These are phyloP conservation scores for Rhodotorula sp. DNA, from an alignment of 1,284 basidiomycete genomes.

Conservation along the genomic window DNA sequence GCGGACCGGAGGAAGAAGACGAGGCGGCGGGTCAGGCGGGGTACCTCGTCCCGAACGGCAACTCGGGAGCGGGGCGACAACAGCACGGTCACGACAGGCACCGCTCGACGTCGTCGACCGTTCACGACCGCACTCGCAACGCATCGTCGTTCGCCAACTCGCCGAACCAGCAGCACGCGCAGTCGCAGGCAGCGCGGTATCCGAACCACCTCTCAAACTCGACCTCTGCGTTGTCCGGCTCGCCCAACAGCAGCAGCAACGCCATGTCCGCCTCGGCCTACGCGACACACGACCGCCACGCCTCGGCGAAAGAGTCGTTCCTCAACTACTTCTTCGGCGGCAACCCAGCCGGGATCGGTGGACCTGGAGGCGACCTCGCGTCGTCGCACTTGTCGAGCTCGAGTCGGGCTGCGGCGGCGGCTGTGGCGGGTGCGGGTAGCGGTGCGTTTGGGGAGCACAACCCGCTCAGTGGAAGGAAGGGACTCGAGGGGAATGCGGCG, in stretches of 20 bases:
- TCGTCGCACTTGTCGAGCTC: background rate
- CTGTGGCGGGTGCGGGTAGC: slow-evolving; percentile 1
- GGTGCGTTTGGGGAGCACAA: slow-evolving; percentile 46
- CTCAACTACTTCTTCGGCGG: slow-evolving; percentile 91
- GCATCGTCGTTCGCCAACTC: slow-evolving; percentile 4
- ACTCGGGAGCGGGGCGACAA: background rate
- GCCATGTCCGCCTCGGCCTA: slow-evolving; percentile 52
- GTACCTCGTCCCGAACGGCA: slow-evolving; percentile 56
- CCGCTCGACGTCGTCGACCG: slow-evolving; percentile 74
- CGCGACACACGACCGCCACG: slow-evolving; percentile 39
- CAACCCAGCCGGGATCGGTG: slow-evolving; percentile 3
- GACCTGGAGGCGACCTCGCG: background rate
- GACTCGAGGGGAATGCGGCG: slow-evolving; percentile 72
- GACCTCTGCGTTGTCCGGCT: slow-evolving; percentile 21
- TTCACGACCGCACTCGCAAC: slow-evolving; percentile 66
- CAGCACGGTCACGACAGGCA: slow-evolving; percentile 55
- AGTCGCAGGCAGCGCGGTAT: slow-evolving; percentile 19
- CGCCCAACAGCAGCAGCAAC: slow-evolving; percentile 34
- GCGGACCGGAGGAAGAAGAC: slow-evolving; percentile 47
- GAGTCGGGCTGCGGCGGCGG: background rate
- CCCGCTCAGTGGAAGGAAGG: slow-evolving; percentile 56
- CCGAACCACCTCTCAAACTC: background rate
- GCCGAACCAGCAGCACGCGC: too few relatives aligned
- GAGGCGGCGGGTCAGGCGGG: slow-evolving; percentile 40
- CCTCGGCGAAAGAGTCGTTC: slow-evolving; percentile 76